Conservation (phyloP, 805 yeast genomes). For the Hanseniaspora taiwanica region DNA sequence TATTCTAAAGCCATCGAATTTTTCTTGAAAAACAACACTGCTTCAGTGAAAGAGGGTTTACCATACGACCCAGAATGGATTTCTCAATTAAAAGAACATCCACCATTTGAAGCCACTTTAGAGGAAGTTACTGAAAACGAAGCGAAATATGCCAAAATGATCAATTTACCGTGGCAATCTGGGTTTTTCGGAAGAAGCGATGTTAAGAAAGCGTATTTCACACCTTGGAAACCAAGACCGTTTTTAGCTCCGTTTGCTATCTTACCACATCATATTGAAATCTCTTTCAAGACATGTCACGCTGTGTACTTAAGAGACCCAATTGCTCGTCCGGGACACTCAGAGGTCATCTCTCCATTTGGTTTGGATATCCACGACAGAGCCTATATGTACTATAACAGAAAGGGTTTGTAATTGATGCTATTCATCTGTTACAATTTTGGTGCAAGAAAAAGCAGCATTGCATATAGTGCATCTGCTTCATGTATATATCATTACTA, state of each 20-base stretch:
- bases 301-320: constrained; percentile 96
- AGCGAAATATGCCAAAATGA: constrained; percentile 27
- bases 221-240: constrained; percentile 95
- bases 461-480: too few relatives aligned
- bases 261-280: constrained; percentile 82
- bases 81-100: constrained; percentile 29
- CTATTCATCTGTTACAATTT: background rate
- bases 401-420: constrained; percentile 36
- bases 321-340: constrained; percentile 90
- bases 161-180: constrained; percentile 70
- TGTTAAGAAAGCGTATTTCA: constrained; percentile 70
- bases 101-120: constrained; percentile 12
- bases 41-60: constrained; percentile 11
- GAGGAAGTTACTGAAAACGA: constrained; percentile 37
- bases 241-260: constrained; percentile 88
- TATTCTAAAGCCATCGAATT: constrained; percentile 21
- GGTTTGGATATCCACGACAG: constrained; percentile 73
- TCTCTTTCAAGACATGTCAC: constrained; percentile 84
- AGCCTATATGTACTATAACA: constrained; percentile 86
- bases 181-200: constrained; percentile 70
- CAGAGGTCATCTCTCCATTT: constrained; percentile 90
- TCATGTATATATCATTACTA: background rate
- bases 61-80: constrained; percentile 42
- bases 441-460: too few relatives aligned
- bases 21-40: constrained; percentile 10